These are phyloP conservation scores for Alternaria arbusti DNA, from an alignment of 2,329 filamentous ascomycete genomes.

Conservation along the genomic window DNA sequence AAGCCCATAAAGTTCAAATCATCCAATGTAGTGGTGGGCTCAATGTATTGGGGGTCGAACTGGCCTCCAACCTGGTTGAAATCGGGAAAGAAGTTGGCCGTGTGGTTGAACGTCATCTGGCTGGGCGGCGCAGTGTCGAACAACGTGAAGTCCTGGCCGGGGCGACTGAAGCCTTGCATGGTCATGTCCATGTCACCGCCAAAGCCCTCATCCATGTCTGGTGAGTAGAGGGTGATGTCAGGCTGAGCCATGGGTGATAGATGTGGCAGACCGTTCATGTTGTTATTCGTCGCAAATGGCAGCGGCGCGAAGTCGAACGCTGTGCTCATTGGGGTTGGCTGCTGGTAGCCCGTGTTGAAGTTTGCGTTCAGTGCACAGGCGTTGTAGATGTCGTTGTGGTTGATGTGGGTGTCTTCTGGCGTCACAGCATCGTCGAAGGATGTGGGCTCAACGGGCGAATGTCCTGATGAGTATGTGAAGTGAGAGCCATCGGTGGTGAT, in stretches of 20 bases:
- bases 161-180: constrained; percentile 40
- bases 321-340: constrained; percentile 58
- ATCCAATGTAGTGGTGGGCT: constrained; percentile 40
- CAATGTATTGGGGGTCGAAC: constrained; percentile 38
- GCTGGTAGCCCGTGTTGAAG: constrained; percentile 65
- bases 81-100: constrained; percentile 48
- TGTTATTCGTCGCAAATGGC: constrained; percentile 34
- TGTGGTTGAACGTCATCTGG: constrained; percentile 33
- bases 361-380: constrained; percentile 64
- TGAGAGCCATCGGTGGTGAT: constrained; percentile 45
- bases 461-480: constrained; percentile 49
- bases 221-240: constrained; percentile 72
- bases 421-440: constrained; percentile 53
- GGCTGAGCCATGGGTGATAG: constrained; percentile 73
- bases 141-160: constrained; percentile 67
- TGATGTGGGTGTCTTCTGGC: constrained; percentile 59
- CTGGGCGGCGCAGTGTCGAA: constrained; percentile 49
- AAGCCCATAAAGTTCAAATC: constrained; percentile 35
- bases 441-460: constrained; percentile 50
- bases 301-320: constrained; percentile 51
- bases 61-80: constrained; percentile 50
- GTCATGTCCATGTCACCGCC: constrained; percentile 51
- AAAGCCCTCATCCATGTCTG: constrained; percentile 69
- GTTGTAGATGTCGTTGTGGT: constrained; percentile 65
- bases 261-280: constrained; percentile 52